These are phyloP conservation scores for Colletotrichum acutatum DNA, from an alignment of 2,329 filamentous ascomycete genomes.

Conservation along the genomic window DNA sequence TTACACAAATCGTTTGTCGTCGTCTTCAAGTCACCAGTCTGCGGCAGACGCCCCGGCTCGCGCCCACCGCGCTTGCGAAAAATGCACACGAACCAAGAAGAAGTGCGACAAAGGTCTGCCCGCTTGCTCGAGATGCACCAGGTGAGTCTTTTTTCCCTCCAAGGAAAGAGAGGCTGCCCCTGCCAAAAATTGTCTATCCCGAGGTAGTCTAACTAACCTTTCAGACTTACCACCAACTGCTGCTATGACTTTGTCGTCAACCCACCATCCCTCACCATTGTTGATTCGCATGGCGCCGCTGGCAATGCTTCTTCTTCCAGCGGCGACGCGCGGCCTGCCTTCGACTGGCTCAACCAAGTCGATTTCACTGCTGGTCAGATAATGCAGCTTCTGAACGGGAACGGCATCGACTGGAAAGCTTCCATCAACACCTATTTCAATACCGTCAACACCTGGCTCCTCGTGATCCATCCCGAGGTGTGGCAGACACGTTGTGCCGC, in stretches of 20 bases:
- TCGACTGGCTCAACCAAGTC: conserved; percentile 43
- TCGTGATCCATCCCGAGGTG: conserved; percentile 50
- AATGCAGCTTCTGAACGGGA: conserved; percentile 49
- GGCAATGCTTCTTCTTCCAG: conserved; percentile 39
- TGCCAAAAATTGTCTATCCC: neutral
- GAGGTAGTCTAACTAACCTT: neutral
- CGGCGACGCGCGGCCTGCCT: conserved; percentile 13
- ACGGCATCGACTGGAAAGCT: conserved; percentile 50
- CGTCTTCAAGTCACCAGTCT: conserved; percentile 25
- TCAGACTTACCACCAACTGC: conserved; percentile 40
- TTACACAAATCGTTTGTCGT: conserved; percentile 16
- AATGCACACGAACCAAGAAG: conserved; percentile 52
- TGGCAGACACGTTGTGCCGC: conserved; percentile 44
- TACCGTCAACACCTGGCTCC: conserved; percentile 55
- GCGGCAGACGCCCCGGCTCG: conserved; percentile 39
- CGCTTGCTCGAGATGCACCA: conserved; percentile 48
- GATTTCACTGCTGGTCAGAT: conserved; percentile 51
- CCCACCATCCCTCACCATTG: conserved; percentile 46
- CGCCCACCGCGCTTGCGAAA: conserved; percentile 50
- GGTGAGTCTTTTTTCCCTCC: conserved; percentile 37
- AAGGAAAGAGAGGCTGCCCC: neutral
- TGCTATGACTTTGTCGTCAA: conserved; percentile 51
- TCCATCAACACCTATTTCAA: conserved; percentile 51
- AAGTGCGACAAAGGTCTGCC: conserved; percentile 51
- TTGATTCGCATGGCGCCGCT: conserved; percentile 39